Base-by-base conservation (phyloP, 2,329 filamentous ascomycete species). In the Fusarium camptoceras region DNA sequence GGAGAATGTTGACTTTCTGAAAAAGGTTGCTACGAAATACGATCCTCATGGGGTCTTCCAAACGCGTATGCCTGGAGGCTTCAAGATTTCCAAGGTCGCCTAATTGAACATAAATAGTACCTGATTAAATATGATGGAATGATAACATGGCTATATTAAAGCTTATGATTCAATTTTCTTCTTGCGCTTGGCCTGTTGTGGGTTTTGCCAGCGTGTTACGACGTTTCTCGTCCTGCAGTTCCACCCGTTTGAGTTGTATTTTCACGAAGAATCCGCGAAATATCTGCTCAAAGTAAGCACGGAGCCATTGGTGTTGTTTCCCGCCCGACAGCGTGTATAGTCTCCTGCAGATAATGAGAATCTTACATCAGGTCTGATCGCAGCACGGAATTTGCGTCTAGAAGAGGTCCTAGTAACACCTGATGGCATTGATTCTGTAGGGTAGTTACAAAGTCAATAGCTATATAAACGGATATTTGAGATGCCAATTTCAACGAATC, bases 61-160 rank as follows among this genome's bases (percentile, higher is more conserved):
- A 5, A 64, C 42, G 1, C 44, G 58, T 14, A 1, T 64, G 6
- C 58, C 58, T 7, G 42, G 58, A 14, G 60, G 60, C 6, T 64
- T 64, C 14, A 64, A 64, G 42, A 48, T 63, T n/a, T 37, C 58
- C 2, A 63, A 64, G 24, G 58, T 64, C 47, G 16, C 22, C 3
- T 27, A 5, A 27, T 22, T 11, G 1, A 7, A 10, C 2, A 9
- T 2, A 18, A 1, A 8, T 11, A 28, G 28, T 11, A 28, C 28
- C 5, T 30, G 14, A 9, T 10, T 34, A 10, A 16, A 37, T 37
- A n/a, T 10, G 34, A n/a, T 12, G 10, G 1, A 37, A 37, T n/a
- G 34, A 37, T n/a, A 11, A n/a, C 6, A 7, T n/a, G 18, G 10
- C 28, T 18, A 6, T 7, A 3, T n/a, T n/a, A 6, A n/a, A 6